A percentile compares a stretch with the other conserved stretches of the same genome.
These are phyloP conservation scores for Blastobotrys parvus DNA, from an alignment of 805 yeast genomes.

Conservation along the genomic window DNA sequence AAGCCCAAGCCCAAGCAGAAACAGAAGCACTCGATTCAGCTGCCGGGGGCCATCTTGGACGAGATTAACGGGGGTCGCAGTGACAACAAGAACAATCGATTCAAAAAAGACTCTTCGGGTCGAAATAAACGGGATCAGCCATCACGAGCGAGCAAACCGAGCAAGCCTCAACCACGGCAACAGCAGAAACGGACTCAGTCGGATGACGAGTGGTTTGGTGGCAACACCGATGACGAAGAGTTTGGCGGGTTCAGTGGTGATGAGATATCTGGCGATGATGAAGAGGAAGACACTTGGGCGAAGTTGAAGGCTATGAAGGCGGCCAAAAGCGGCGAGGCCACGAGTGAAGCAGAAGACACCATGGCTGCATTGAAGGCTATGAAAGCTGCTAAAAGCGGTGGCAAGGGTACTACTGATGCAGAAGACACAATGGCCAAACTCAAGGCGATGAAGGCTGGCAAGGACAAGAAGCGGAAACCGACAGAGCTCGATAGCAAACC, in stretches of 20 bases:
- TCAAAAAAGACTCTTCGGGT: too few species aligned
- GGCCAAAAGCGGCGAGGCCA: constrained; percentile 12
- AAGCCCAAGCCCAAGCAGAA: too few species aligned
- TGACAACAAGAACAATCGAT: too few species aligned
- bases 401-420: constrained; percentile 15
- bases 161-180: too few species aligned
- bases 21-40: neutral
- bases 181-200: constrained; percentile 2
- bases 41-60: neutral
- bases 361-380: constrained; percentile 30
- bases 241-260: constrained; percentile 22
- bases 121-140: too few species aligned
- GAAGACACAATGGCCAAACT: constrained; percentile 21
- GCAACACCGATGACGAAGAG: constrained; percentile 5
- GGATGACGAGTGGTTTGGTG: constrained; percentile 16
- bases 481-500: constrained; percentile 7
- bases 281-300: constrained; percentile 35
- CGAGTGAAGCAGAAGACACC: constrained; percentile 8
- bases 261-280: constrained; percentile 14
- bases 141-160: too few species aligned
- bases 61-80: constrained; percentile 7
- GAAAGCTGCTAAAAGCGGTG: constrained; percentile 25
- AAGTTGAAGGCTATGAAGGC: constrained; percentile 36
- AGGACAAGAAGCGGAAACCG: constrained; percentile 9
- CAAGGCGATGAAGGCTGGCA: constrained; percentile 19